Evolutionary conservation across 331 rosid genomes (phyloP).

Genomic region (Acacia pycnantha): DNA sequence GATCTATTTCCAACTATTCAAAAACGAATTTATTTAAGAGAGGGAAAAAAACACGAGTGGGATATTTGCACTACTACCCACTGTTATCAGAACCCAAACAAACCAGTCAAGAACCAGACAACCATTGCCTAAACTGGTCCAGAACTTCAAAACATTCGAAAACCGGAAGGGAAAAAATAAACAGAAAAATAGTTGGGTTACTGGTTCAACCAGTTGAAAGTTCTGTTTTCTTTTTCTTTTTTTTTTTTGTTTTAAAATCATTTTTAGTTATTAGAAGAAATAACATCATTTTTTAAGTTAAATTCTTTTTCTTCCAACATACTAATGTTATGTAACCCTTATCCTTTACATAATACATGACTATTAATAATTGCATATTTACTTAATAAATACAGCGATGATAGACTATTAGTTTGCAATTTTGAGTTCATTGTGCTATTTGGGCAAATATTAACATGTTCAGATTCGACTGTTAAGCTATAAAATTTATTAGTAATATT

Average conservation of each 20-base stretch:
- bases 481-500: background rate
- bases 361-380: background rate
- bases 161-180: too few species aligned
- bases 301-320: background rate
- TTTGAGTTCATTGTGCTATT: background rate
- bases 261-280: background rate
- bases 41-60: background rate
- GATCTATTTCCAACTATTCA: background rate
- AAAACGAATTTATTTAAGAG: slow-evolving; percentile 2
- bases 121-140: background rate
- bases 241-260: background rate
- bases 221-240: background rate
- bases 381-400: background rate
- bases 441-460: background rate
- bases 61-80: background rate
- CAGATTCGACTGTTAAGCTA: background rate
- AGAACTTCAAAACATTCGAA: background rate
- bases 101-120: background rate
- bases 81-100: background rate
- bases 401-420: background rate
- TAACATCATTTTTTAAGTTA: background rate
- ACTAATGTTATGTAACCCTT: background rate
- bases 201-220: background rate
- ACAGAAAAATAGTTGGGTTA: background rate
- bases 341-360: background rate